Conservation (phyloP, 129 eudicot genomes). For the Logfia minima region DNA sequence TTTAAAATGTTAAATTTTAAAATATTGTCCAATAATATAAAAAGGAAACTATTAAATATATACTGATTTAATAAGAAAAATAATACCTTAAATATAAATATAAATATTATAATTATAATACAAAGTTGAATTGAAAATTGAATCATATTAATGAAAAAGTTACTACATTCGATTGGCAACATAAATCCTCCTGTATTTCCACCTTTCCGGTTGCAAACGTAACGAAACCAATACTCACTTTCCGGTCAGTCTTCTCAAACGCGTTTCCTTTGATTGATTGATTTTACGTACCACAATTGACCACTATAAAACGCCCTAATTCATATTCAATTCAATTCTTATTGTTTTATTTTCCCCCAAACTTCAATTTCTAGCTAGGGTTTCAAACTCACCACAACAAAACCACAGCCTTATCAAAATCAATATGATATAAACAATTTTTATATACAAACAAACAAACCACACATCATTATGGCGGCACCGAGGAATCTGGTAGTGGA, state of each 20-base stretch:
- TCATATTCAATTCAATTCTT: background rate
- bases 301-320: background rate
- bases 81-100: too few relatives aligned
- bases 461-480: slow-evolving; percentile 60
- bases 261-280: background rate
- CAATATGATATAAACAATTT: slow-evolving; percentile 3
- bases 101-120: too few relatives aligned
- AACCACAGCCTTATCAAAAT: background rate
- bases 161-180: too few relatives aligned
- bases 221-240: background rate
- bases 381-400: slow-evolving; percentile 11
- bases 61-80: too few relatives aligned
- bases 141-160: too few relatives aligned
- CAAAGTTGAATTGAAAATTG: too few relatives aligned
- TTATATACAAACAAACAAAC: slow-evolving; percentile 1
- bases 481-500: slow-evolving; percentile 53
- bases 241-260: background rate
- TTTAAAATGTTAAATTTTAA: too few relatives aligned
- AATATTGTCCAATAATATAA: too few relatives aligned
- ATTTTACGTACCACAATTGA: background rate
- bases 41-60: too few relatives aligned
- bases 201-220: background rate
- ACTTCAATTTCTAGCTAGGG: background rate
- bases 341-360: background rate
- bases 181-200: background rate